These are phyloP conservation scores for Comarum palustre DNA, from an alignment of 306 rosid genomes.

Conservation along the genomic window DNA sequence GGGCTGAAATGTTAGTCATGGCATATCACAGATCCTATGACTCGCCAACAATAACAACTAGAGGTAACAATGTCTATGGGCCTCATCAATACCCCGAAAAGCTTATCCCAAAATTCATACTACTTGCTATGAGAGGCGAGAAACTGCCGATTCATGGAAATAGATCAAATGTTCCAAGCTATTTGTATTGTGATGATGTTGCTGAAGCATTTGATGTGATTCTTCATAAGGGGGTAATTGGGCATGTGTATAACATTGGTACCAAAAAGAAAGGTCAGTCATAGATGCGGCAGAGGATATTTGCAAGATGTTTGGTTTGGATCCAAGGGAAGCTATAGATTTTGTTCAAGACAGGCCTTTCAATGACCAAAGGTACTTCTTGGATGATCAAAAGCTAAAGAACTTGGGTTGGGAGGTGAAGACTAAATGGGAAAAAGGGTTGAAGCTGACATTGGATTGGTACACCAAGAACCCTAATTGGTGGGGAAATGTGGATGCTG, in stretches of 20 bases:
- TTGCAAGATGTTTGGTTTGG: conserved; percentile 44
- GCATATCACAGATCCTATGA: conserved; percentile 66
- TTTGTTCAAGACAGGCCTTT: conserved; percentile 78
- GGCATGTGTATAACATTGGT: conserved; percentile 64
- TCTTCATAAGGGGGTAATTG: conserved; percentile 65
- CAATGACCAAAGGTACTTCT: conserved; percentile 68
- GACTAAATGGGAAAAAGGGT: conserved; percentile 62
- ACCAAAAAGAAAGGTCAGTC: conserved; percentile 61
- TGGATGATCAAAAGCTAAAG: conserved; percentile 72
- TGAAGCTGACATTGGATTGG: conserved; percentile 63
- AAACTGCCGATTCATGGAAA: conserved; percentile 68
- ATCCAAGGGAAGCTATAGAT: conserved; percentile 43
- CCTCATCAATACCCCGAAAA: conserved; percentile 73
- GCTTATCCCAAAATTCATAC: conserved; percentile 63
- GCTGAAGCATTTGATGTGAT: conserved; percentile 81
- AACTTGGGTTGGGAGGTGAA: conserved; percentile 64
- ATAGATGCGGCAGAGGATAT: conserved; percentile 55
- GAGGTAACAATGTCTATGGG: conserved; percentile 72
- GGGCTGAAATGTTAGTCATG: conserved; percentile 77
- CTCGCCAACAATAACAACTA: conserved; percentile 57
- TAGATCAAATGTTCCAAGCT: conserved; percentile 76
- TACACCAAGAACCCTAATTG: conserved; percentile 52
- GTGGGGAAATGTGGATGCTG: conserved; percentile 77
- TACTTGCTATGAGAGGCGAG: conserved; percentile 64
- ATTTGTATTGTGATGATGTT: conserved; percentile 55